Percentiles rank a stretch among this genome's conserved stretches.
These are phyloP conservation scores for button mushroom (Agaricus bisporus) DNA, from an alignment of 768 basidiomycete genomes.

Conservation along the genomic window DNA sequence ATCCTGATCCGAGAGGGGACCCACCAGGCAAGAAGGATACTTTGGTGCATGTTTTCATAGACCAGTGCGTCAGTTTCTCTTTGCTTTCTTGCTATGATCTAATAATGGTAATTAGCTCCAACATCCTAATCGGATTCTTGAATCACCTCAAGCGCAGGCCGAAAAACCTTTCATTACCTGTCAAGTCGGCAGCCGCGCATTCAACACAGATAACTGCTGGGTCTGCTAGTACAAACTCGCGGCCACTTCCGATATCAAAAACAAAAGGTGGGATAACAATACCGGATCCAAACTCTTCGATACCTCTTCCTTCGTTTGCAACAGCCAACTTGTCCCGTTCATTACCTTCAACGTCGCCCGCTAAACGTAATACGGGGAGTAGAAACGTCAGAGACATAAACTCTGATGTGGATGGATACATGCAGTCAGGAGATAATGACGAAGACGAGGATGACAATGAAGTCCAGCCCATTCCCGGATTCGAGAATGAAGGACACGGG, in stretches of 20 bases:
- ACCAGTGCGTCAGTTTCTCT: slow-evolving; percentile 41
- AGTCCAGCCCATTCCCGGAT: neutral
- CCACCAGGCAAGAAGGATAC: slow-evolving; percentile 25
- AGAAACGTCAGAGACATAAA: slow-evolving; percentile 13
- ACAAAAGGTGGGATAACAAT: slow-evolving; percentile 7
- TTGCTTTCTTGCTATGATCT: slow-evolving; percentile 27
- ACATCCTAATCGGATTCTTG: slow-evolving; percentile 82
- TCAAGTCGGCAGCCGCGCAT: slow-evolving; percentile 13
- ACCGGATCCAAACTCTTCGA: slow-evolving; percentile 14
- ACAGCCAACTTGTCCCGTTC: slow-evolving; percentile 22
- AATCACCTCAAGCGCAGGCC: slow-evolving; percentile 46
- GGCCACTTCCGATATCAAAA: slow-evolving; percentile 17
- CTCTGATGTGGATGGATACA: slow-evolving; percentile 18
- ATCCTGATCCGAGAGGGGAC: slow-evolving; percentile 27
- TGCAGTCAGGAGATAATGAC: neutral
- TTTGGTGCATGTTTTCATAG: slow-evolving; percentile 45
- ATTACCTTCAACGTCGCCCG: slow-evolving; percentile 17
- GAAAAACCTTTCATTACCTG: neutral
- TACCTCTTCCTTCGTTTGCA: slow-evolving; percentile 36
- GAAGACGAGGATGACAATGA: slow-evolving; percentile 4
- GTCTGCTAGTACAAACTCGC: slow-evolving; percentile 9
- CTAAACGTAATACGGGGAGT: neutral
- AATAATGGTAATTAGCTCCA: slow-evolving; percentile 49
- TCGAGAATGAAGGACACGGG: slow-evolving; percentile 1
- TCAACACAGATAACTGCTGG: neutral